A percentile compares a stretch with the other conserved stretches of the same genome.
Conservation (phyloP, 2,329 filamentous ascomycete species). For the Botryotinia convoluta region DNA sequence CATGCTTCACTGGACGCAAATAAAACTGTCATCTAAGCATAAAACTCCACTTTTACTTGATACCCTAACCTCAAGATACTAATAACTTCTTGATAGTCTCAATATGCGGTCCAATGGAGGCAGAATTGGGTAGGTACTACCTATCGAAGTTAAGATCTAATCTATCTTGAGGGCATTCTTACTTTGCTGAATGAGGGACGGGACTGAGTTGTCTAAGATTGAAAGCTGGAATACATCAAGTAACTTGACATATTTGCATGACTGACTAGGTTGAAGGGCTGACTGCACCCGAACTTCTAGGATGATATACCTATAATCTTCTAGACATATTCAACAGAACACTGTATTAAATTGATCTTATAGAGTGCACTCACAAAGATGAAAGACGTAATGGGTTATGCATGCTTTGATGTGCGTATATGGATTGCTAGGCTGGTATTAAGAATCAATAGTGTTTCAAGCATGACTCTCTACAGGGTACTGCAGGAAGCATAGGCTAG, state of each 20-base stretch:
- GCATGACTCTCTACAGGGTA: no score
- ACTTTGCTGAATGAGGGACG: no score
- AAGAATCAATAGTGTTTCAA: neutral
- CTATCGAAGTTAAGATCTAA: neutral
- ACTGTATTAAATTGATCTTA: neutral
- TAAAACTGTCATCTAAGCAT: accelerated
- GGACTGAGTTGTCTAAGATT: no score
- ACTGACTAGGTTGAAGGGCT: no score
- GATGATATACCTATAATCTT: no score
- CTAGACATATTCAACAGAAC: no score
- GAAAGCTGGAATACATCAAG: no score
- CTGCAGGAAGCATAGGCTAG: no score
- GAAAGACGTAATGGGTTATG: neutral
- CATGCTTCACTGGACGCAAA: neutral
- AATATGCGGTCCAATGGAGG: neutral
- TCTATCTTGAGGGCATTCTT: no score
- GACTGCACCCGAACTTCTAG: no score
- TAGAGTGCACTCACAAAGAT: neutral
- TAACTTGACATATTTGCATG: no score
- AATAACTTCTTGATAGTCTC: neutral
- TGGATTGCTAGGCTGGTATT: no score
- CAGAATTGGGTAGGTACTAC: neutral
- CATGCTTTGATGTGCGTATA: neutral
- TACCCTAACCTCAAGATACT: neutral
- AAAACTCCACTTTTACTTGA: neutral